Conservation (phyloP, 75 land plant genomes). For the Pinus albicaulis region DNA sequence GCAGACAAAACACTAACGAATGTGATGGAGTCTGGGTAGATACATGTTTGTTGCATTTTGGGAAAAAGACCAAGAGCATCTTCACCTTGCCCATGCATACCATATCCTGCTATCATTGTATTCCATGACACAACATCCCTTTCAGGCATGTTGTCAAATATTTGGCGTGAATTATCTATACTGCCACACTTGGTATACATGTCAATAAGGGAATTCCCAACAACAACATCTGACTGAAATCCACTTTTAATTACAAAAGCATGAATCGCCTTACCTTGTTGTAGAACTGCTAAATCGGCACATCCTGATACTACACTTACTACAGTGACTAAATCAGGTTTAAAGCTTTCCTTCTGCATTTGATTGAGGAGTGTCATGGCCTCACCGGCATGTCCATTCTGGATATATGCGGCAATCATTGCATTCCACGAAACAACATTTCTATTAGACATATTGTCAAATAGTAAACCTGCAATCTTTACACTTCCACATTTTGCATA, state of each 20-base stretch:
- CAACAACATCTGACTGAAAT: conserved; percentile 34
- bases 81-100: conserved; percentile 16
- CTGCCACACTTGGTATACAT: conserved; percentile 48
- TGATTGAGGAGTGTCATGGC: conserved; percentile 31
- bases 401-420: conserved; percentile 30
- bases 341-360: conserved; percentile 36
- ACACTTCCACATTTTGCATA: conserved; percentile 17
- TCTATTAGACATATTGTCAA: conserved; percentile 39
- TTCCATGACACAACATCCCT: conserved; percentile 52
- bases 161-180: conserved; percentile 19
- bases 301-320: conserved; percentile 51
- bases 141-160: conserved; percentile 23
- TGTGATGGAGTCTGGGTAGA: conserved; percentile 11
- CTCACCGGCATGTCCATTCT: conserved; percentile 15
- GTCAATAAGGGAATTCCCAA: conserved; percentile 45
- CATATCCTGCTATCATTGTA: conserved; percentile 52
- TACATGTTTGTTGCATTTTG: conserved; percentile 29
- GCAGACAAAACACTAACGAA: conserved; percentile 8
- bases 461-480: conserved; percentile 28
- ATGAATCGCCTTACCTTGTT: conserved; percentile 34
- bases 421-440: conserved; percentile 57
- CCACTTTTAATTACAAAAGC: conserved; percentile 39
- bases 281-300: conserved; percentile 18
- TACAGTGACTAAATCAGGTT: conserved; percentile 46
- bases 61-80: conserved; percentile 46